A percentile compares a stretch with the other conserved stretches of the same genome.
Evolutionary conservation across 805 yeast genomes (phyloP).

Genomic region (Kodamaea laetipori): DNA sequence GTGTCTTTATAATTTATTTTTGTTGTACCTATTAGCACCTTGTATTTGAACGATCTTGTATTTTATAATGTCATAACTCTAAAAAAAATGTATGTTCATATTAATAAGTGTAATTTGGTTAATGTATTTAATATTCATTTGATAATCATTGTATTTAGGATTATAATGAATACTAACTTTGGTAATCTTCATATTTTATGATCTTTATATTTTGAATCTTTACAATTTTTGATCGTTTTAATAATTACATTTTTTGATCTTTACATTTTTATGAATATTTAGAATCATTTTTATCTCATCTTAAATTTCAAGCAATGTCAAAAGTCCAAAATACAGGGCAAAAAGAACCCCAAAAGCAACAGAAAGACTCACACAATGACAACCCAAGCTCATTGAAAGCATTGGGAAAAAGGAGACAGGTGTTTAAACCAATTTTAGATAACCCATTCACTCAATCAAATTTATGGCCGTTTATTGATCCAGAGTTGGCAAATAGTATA

Average conservation of each 20-base stretch:
- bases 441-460: slow-evolving; percentile 58
- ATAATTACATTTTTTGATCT: too few relatives aligned
- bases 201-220: too few relatives aligned
- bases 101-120: too few relatives aligned
- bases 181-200: too few relatives aligned
- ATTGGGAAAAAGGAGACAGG: slow-evolving; percentile 54
- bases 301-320: not conserved
- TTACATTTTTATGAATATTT: too few relatives aligned
- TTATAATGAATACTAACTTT: too few relatives aligned
- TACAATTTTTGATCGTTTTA: too few relatives aligned
- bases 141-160: too few relatives aligned
- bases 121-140: too few relatives aligned
- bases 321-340: not conserved
- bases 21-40: slow-evolving; percentile 6
- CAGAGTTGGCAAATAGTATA: slow-evolving; percentile 37
- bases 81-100: slow-evolving; percentile 7
- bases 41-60: slow-evolving; percentile 13
- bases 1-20: slow-evolving; percentile 10
- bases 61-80: slow-evolving; percentile 11
- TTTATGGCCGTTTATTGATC: slow-evolving; percentile 45
- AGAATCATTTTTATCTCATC: slow-evolving; percentile 4
- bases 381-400: slow-evolving; percentile 48
- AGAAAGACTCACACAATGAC: not conserved
- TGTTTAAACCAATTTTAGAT: slow-evolving; percentile 64
- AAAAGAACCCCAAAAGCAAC: not conserved